Conservation (phyloP, 305 asterid species). For the Fraxinus albicans region DNA sequence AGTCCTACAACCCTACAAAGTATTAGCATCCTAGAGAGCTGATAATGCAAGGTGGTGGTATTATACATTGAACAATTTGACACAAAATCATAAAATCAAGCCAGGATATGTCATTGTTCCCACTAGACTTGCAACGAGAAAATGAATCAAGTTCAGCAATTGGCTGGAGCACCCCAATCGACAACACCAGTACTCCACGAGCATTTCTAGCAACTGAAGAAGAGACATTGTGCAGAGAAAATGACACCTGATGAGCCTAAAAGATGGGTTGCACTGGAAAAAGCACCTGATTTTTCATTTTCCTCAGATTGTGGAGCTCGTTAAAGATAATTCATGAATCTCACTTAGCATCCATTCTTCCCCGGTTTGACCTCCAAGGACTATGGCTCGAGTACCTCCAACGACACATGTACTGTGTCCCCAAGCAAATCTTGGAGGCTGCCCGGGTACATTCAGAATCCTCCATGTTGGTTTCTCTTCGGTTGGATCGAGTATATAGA, state of each 20-base stretch:
- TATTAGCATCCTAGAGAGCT: slow-evolving; percentile 37
- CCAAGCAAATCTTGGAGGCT: background rate
- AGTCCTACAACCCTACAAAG: slow-evolving; percentile 41
- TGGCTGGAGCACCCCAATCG: slow-evolving; percentile 18
- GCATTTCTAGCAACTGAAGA: slow-evolving; percentile 23
- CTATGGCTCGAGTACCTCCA: background rate
- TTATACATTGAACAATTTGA: slow-evolving; percentile 24
- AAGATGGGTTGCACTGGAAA: slow-evolving; percentile 19
- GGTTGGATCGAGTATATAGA: slow-evolving; percentile 80
- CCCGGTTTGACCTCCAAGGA: background rate
- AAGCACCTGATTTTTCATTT: slow-evolving; percentile 13
- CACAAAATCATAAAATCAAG: slow-evolving; percentile 42
- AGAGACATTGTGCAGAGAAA: background rate
- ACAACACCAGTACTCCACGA: slow-evolving; percentile 19
- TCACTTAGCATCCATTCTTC: slow-evolving; percentile 75
- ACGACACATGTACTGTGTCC: background rate
- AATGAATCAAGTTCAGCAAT: slow-evolving; percentile 23
- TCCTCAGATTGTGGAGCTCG: slow-evolving; percentile 45
- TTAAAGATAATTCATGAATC: slow-evolving; percentile 74
- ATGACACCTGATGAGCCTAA: slow-evolving; percentile 1
- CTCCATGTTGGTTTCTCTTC: slow-evolving; percentile 74
- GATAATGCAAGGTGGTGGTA: slow-evolving; percentile 24
- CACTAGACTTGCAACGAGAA: slow-evolving; percentile 31
- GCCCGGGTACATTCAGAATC: background rate
- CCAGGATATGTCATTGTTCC: slow-evolving; percentile 29